Conservation (phyloP, 345 rosid species). For the Tarenaya hassleriana region DNA sequence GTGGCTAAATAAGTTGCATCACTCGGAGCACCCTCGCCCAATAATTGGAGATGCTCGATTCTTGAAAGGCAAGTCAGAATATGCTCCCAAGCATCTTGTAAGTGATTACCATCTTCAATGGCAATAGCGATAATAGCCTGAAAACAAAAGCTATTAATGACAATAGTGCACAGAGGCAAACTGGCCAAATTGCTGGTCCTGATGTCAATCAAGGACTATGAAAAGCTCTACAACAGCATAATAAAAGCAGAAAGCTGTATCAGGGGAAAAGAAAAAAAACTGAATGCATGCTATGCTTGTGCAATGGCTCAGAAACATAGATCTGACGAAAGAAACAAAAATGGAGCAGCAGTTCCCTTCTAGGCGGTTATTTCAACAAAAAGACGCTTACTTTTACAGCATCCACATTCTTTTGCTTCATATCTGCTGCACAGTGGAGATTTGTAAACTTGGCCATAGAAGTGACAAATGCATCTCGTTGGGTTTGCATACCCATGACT, state of each 20-base stretch:
- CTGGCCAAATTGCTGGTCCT: conserved; percentile 5
- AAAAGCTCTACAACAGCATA: conserved; percentile 13
- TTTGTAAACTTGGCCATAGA: conserved; percentile 92
- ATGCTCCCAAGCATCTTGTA: conserved; percentile 97
- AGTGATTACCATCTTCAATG: conserved; percentile 90
- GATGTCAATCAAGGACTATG: conserved; percentile 2
- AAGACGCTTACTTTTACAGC: conserved; percentile 72
- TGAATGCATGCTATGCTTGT: conserved; percentile 7
- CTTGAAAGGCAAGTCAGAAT: conserved; percentile 91
- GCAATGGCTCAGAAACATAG: too few species aligned
- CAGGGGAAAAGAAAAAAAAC: neutral
- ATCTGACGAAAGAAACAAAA: too few species aligned
- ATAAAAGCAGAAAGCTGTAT: neutral
- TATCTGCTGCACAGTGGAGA: conserved; percentile 92
- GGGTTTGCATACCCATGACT: conserved; percentile 94
- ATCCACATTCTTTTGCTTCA: conserved; percentile 96
- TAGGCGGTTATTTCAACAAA: conserved; percentile 12
- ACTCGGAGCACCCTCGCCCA: conserved; percentile 95
- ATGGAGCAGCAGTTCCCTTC: neutral
- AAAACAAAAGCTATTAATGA: conserved; percentile 19
- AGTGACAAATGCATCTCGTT: conserved; percentile 96
- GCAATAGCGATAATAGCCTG: conserved; percentile 93
- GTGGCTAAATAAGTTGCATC: conserved; percentile 76
- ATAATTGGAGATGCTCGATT: conserved; percentile 85
- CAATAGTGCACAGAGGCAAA: conserved; percentile 6